These are phyloP conservation scores for Puccinellia tenuiflora DNA, from an alignment of 176 grass and related monocot genomes.

Conservation along the genomic window DNA sequence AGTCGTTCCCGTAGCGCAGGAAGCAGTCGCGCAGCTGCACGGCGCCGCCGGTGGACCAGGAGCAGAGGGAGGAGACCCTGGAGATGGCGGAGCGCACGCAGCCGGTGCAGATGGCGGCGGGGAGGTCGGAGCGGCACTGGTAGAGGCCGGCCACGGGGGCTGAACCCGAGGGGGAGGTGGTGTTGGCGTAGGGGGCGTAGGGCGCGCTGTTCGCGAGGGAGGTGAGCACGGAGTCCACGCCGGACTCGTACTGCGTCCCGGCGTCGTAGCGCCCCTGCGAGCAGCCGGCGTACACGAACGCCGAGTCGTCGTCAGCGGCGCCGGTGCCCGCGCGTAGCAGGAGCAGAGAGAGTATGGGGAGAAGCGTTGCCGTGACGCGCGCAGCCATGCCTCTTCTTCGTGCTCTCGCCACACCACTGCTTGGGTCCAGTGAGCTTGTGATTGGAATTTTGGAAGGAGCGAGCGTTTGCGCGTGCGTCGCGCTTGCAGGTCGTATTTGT, in stretches of 20 bases:
- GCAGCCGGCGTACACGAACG: slow-evolving; percentile 83
- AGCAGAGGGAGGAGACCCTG: slow-evolving; percentile 61
- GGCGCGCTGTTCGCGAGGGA: slow-evolving; percentile 52
- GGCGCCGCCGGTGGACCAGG: slow-evolving; percentile 49
- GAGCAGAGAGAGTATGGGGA: slow-evolving; percentile 27
- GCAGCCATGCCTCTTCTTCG: slow-evolving; percentile 23
- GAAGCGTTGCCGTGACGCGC: background rate
- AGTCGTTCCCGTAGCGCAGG: slow-evolving; percentile 75
- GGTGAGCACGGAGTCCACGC: slow-evolving; percentile 71
- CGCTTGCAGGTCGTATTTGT: background rate
- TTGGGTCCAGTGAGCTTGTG: background rate
- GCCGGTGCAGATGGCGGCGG: slow-evolving; percentile 37
- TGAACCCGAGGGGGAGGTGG: slow-evolving; percentile 25
- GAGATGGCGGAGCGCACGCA: slow-evolving; percentile 67
- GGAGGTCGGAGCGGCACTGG: slow-evolving; percentile 90
- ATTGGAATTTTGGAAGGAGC: background rate
- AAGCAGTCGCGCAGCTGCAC: slow-evolving; percentile 84
- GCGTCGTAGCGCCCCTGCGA: slow-evolving; percentile 57
- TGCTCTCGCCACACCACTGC: background rate
- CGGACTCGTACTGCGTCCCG: slow-evolving; percentile 42
- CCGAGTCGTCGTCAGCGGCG: slow-evolving; percentile 52
- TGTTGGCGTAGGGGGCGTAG: slow-evolving; percentile 55
- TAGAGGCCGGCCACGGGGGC: slow-evolving; percentile 46
- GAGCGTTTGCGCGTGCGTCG: background rate
- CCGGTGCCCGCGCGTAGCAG: background rate